Conservation (phyloP, 1,139 yeast species). For the Pichia terricola region DNA sequence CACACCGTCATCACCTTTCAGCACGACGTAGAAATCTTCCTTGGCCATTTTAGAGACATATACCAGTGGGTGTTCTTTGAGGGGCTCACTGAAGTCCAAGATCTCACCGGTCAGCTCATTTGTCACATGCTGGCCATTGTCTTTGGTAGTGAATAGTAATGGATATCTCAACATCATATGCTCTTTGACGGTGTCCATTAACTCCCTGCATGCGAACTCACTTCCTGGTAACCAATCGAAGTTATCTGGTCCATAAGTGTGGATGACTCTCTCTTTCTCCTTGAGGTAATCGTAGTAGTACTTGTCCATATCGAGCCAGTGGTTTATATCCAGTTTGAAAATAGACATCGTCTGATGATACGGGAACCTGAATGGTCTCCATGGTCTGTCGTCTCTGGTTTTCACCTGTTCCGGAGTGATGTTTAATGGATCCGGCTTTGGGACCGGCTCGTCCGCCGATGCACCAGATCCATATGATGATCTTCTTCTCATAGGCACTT, state of each 20-base stretch:
- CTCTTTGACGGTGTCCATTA: slow-evolving; percentile 51
- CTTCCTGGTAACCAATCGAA: slow-evolving; percentile 63
- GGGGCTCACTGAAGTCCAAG: slow-evolving; percentile 49
- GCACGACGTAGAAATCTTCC: slow-evolving; percentile 61
- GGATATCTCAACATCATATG: slow-evolving; percentile 60
- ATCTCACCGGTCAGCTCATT: slow-evolving; percentile 55
- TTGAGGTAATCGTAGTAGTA: slow-evolving; percentile 57
- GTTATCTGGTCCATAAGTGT: slow-evolving; percentile 50
- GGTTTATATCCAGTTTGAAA: slow-evolving; percentile 57
- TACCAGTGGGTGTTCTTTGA: slow-evolving; percentile 53
- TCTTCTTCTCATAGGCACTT: slow-evolving; percentile 8
- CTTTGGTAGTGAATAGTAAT: slow-evolving; percentile 44
- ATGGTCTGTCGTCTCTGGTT: slow-evolving; percentile 63
- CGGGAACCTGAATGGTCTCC: slow-evolving; percentile 79
- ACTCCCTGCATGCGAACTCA: slow-evolving; percentile 52
- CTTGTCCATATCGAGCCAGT: slow-evolving; percentile 76
- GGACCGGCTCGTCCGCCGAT: slow-evolving; percentile 28
- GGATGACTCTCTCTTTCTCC: slow-evolving; percentile 51
- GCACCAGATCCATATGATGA: slow-evolving; percentile 17
- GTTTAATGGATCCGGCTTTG: slow-evolving; percentile 49
- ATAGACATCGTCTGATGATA: slow-evolving; percentile 76
- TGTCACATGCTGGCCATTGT: slow-evolving; percentile 39
- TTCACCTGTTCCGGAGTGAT: slow-evolving; percentile 60
- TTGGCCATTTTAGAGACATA: slow-evolving; percentile 63
- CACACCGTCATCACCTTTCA: slow-evolving; percentile 44